Base-by-base conservation (phyloP, 2,329 filamentous ascomycete species). In the Alternaria angustiovoidea region DNA sequence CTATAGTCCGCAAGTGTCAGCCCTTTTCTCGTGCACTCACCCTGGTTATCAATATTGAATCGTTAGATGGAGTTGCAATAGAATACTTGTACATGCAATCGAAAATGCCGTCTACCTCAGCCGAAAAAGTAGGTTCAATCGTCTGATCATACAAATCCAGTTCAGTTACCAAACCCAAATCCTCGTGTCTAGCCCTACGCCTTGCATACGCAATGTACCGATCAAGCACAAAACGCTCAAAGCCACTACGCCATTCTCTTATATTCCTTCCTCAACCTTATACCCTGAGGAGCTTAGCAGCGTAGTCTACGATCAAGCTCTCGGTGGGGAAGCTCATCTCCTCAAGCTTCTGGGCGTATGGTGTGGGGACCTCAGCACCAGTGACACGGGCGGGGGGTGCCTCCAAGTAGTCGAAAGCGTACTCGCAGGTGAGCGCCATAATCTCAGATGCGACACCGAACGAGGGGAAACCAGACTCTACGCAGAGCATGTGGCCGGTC, bases 391-490 rank as follows among this genome's bases (percentile, higher is more conserved):
- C 91, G 63, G 93, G 95, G 48, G 95, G 95, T 57, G 93, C 93
- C 76, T 97, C 90, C 68, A 99, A 90, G 85, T 96, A 98, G 84
- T 99, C 95, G 78, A 98, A 99, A 66, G 88, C 94, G 81, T 98
- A 99, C 84, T 99, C 95, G 91, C 96, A 96, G 65, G 93, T 90
- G 62, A 97, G 85, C 61, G 95, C 95, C 66, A 99, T 88, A 74
- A 99, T 93, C 84, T 99, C 95, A 59, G 94, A 88, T 61, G 90
- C 88, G 70, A 99, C 93, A 79, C 95, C 95, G 78, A 94, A 99
- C 75, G 92, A 92, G 65, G 95, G 95, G 88, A 94, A 99, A 67
- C 94, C 95, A 58, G 93, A 97, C 83, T 98, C 94, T 71, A 99
- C 93, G 42, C 89, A 89, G 80, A 99, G 87, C 65, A 99, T 88